Evolutionary conservation across 129 eudicot genomes (phyloP), one percentile per base, ranked within the genome.

Genomic region (Arctium lappa): DNA sequence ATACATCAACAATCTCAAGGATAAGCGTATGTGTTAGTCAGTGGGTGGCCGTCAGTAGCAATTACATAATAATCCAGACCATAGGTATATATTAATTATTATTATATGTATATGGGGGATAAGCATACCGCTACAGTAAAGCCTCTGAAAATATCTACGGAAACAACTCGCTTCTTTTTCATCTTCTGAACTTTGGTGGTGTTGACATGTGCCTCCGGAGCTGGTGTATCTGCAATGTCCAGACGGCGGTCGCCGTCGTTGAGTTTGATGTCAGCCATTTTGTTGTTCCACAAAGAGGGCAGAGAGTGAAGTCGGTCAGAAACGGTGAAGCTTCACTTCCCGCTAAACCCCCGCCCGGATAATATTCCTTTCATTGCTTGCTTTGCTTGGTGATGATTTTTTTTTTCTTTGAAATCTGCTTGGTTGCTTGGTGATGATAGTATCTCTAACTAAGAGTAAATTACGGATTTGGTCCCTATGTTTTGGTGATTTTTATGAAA

Each of bases 81-180:
- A 50, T 50, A 12, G 4, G 9, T 13, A 50, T 50, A 16, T 53
- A 32, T 38, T 7, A 37, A n/a, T 27, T 4, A 30, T 40, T 30
- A 3, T 13, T 1, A 22, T 5, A 4, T 1, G 18, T 22, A 22
- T 22, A 22, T 22, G 40, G 31, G 18, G 65, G n/a, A 46, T 7
- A 62, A 32, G 71, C 8, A 70, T 85, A 93, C 95, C 72, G 91
- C 91, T 10, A 93, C 97, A 56, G 97, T 93, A 76, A 93, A 86
- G 77, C 97, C 97, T 84, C 97, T 85, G 82, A 93, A 93, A 74
- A 93, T 81, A 74, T 93, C 97, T 16, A 93, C 73, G 0, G 97
- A 93, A 16, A 88, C 95, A 29, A 93, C 87, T 6, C 97, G 89
- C 73, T 82, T 86, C 72, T 87, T 78, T 80, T 78, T 75, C 69